phyloP scores from a whole-genome alignment of 495 filamentous ascomycete genomes.

The Pyrenula massariospora region DNA sequence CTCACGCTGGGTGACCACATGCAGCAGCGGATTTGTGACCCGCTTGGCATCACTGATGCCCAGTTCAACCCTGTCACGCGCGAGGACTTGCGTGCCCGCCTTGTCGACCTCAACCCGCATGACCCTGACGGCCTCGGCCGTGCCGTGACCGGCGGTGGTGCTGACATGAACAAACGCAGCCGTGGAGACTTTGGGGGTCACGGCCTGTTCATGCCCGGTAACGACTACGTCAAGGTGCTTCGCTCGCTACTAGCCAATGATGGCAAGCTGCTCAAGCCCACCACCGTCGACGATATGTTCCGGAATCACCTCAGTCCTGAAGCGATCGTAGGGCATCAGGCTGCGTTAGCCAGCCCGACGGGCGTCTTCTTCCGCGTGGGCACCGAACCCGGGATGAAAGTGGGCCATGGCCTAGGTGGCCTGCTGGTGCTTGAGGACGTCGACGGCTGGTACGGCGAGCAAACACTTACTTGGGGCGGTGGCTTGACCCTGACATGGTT shows the following conservation, averaged over 20 bases:
- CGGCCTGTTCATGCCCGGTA: slow-evolving; percentile 34
- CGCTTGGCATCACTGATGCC: slow-evolving; percentile 25
- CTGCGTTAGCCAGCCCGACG: slow-evolving; percentile 10
- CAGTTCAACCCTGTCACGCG: slow-evolving; percentile 26
- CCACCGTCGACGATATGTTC: slow-evolving; percentile 37
- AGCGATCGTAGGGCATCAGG: slow-evolving; percentile 8
- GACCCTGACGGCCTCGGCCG: slow-evolving; percentile 13
- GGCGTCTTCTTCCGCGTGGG: slow-evolving; percentile 18
- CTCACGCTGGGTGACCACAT: slow-evolving; percentile 30
- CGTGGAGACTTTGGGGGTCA: slow-evolving; percentile 37
- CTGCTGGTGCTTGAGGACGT: slow-evolving; percentile 17
- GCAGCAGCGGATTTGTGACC: slow-evolving; percentile 27
- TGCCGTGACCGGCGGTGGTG: slow-evolving; percentile 14
- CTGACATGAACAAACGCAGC: slow-evolving; percentile 13
- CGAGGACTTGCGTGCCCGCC: slow-evolving; percentile 20
- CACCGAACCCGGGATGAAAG: slow-evolving; percentile 10
- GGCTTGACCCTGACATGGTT: slow-evolving; percentile 28
- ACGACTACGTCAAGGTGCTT: slow-evolving; percentile 38
- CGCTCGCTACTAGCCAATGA: slow-evolving; percentile 32
- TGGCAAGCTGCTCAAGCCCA: slow-evolving; percentile 26
- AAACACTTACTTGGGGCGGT: slow-evolving; percentile 14
- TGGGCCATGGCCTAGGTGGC: slow-evolving; percentile 16
- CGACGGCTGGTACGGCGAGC: slow-evolving; percentile 23
- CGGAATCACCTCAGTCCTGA: slow-evolving; percentile 27
- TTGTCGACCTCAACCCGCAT: slow-evolving; percentile 21